A percentile compares a stretch with the other conserved stretches of the same genome.
Conservation (phyloP, 805 yeast genomes). For the Cyberlindnera petersonii region DNA sequence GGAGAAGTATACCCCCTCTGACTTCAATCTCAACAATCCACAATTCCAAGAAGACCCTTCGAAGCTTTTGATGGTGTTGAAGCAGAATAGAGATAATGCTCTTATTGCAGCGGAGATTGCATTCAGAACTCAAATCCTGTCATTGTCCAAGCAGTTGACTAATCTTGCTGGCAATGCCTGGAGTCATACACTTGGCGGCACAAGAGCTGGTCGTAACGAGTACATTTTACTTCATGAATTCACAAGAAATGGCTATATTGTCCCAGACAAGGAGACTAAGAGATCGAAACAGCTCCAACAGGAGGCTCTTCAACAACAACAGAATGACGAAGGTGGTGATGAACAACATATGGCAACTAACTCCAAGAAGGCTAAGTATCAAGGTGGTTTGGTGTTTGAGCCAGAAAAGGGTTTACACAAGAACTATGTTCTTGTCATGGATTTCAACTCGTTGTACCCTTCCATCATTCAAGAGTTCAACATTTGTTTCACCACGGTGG, state of each 20-base stretch:
- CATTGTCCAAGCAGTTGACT: slow-evolving; percentile 87
- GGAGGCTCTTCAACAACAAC: slow-evolving; percentile 20
- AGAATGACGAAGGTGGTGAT: slow-evolving; percentile 28
- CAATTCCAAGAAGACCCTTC: slow-evolving; percentile 63
- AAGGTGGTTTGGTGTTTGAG: slow-evolving; percentile 94
- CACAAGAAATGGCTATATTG: slow-evolving; percentile 68
- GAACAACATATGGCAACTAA: slow-evolving; percentile 45
- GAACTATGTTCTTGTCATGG: slow-evolving; percentile 89
- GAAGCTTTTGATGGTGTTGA: slow-evolving; percentile 63
- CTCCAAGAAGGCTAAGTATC: slow-evolving; percentile 67
- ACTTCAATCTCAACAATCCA: slow-evolving; percentile 67
- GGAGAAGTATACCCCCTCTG: slow-evolving; percentile 56
- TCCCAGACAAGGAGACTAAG: slow-evolving; percentile 75
- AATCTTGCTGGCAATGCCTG: slow-evolving; percentile 96
- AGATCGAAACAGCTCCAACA: slow-evolving; percentile 35
- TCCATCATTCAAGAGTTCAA: slow-evolving; percentile 96
- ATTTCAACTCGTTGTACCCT: slow-evolving; percentile 95
- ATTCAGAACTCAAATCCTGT: slow-evolving; percentile 75
- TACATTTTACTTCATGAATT: slow-evolving; percentile 91
- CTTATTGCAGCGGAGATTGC: slow-evolving; percentile 74
- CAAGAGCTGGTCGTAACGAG: slow-evolving; percentile 95
- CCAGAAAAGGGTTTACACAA: slow-evolving; percentile 94
- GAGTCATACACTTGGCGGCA: slow-evolving; percentile 92
- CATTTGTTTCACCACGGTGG: slow-evolving; percentile 94
- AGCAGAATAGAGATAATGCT: slow-evolving; percentile 64